phyloP scores from a whole-genome alignment of 192 early-diverging fungal species.

The Coemansia sp. region DNA sequence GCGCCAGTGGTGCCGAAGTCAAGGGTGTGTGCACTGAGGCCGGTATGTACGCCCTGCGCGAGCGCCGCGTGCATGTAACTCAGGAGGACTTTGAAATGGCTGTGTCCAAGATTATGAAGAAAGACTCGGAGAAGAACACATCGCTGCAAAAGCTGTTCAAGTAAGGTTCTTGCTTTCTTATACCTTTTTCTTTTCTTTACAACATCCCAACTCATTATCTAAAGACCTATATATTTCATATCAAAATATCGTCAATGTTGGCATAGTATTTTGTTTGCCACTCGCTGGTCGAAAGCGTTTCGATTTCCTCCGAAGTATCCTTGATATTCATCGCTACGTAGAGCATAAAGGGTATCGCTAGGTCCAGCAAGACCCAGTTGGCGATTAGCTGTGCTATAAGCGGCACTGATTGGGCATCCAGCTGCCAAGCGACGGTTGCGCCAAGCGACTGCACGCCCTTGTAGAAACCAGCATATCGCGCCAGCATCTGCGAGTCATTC shows the following conservation, averaged over 20 bases:
- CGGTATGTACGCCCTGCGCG: conserved; percentile 89
- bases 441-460: conserved; percentile 81
- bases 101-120: conserved; percentile 99
- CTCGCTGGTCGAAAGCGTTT: background rate
- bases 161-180: conserved; percentile 50
- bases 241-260: background rate
- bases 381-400: conserved; percentile 53
- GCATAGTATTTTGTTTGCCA: conserved; percentile 1
- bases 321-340: conserved; percentile 50
- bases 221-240: background rate
- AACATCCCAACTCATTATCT: background rate
- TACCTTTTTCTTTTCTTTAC: conserved; percentile 2
- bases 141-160: conserved; percentile 98
- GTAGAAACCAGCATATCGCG: conserved; percentile 81
- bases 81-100: conserved; percentile 99
- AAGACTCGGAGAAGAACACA: conserved; percentile 96
- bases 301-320: conserved; percentile 14
- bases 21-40: conserved; percentile 90
- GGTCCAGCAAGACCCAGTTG: conserved; percentile 54
- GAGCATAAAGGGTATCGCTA: conserved; percentile 53
- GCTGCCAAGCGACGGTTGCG: conserved; percentile 67
- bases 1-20: conserved; percentile 87
- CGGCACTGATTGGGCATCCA: conserved; percentile 58
- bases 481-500: conserved; percentile 67
- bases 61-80: conserved; percentile 97